Conservation (phyloP, 805 yeast genomes). For the Nakazawaea holstii region DNA sequence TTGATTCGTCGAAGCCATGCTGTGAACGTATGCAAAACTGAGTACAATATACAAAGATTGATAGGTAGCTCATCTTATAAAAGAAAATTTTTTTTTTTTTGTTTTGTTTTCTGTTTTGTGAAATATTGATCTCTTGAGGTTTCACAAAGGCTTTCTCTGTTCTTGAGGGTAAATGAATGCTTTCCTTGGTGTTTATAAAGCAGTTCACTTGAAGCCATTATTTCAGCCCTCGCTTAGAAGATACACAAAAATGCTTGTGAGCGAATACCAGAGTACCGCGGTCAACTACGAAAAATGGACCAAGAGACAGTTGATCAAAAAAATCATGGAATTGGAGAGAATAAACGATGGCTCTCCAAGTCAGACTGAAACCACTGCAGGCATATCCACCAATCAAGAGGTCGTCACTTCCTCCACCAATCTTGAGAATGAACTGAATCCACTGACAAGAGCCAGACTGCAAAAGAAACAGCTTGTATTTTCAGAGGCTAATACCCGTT, state of each 20-base stretch:
- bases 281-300: conserved; percentile 56
- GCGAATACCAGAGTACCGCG: neutral
- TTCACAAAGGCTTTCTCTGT: no score
- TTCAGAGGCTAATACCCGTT: conserved; percentile 54
- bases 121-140: no score
- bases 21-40: no score
- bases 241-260: neutral
- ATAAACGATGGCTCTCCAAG: neutral
- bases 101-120: no score
- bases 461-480: conserved; percentile 56
- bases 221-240: neutral
- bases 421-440: no score
- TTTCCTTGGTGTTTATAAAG: no score
- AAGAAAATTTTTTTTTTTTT: no score
- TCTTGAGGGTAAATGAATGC: no score
- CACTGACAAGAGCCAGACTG: conserved; percentile 2
- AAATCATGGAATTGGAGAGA: conserved; percentile 46
- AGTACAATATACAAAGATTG: no score
- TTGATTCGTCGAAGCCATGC: conserved; percentile 14
- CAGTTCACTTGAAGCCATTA: no score
- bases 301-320: conserved; percentile 54
- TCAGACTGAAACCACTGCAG: neutral
- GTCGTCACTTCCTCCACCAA: no score
- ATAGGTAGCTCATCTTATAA: no score
- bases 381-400: conserved; percentile 2